Base-by-base conservation (phyloP, 805 yeast species). In the Pichia cabralensis region DNA sequence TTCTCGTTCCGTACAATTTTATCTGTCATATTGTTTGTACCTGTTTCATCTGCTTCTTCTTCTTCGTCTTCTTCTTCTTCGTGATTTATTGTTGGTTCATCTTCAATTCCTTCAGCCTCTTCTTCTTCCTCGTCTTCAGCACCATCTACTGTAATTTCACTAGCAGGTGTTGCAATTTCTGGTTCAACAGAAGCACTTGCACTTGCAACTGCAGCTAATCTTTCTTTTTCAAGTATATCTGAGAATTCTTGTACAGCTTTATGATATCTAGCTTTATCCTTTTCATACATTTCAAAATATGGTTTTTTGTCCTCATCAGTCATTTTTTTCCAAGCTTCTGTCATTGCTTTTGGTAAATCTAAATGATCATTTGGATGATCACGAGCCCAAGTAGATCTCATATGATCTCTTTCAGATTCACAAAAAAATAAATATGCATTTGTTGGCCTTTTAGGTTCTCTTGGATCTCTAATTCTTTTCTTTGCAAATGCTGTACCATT, bases 391-490 rank as follows among this genome's bases (percentile, higher is more conserved):
- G 70, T 73, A 33, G 69, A 65, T 41, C 72, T 74, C 25, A 84
- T 69, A 32, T 69, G 64, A 30, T 83, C 95, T 56, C 82, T 82
- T 50, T 84, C 94, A 60, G 71, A 61, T 39, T 88, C 96, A 58
- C 96, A 88, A 51, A 80, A 86, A 25, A 84, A 71, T 42, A 84
- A 64, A 50, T 86, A 88, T 5, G 96, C 95, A 55, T 86, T 88
- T 4, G 92, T 79, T 6, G 96, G 95, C 48, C 94, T 67, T 47
- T 81, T 84, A 15, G 96, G 96, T 48, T 80, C 67, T 45, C 76
- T 76, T 8, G 95, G 95, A 55, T 86, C 94, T 47, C 86, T 72
- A 8, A 67, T 64, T 36, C 49, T 44, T 41, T 55, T 46, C 43
- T 46, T 42, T 28, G 59, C 51, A 33, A 32, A 31, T 38, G 42